These are phyloP conservation scores for Stachybotrys echinatus DNA, from an alignment of 2,329 filamentous ascomycete genomes.

Conservation along the genomic window DNA sequence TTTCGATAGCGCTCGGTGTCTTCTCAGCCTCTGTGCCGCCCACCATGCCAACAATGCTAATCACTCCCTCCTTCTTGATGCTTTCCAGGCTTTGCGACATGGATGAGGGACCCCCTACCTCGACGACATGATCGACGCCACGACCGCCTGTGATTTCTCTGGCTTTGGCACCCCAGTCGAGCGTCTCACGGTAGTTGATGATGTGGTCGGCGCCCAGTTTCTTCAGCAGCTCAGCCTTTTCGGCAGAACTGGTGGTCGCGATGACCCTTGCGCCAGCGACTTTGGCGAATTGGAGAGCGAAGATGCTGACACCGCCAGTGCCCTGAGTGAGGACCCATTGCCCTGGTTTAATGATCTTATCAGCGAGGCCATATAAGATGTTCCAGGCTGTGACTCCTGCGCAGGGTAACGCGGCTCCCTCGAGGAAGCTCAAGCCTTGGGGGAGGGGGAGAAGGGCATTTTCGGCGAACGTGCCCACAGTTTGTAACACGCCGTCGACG, in stretches of 20 bases:
- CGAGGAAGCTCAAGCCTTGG: conserved; percentile 42
- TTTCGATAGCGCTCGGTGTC: conserved; percentile 27
- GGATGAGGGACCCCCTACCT: conserved; percentile 40
- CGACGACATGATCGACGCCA: conserved; percentile 42
- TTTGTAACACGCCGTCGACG: conserved; percentile 62
- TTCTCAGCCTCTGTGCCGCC: conserved; percentile 19
- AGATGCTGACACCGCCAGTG: conserved; percentile 65
- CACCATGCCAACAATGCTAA: conserved; percentile 34
- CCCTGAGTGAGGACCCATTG: conserved; percentile 61
- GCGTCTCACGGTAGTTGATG: conserved; percentile 42
- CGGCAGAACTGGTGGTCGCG: conserved; percentile 39
- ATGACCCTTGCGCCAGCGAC: conserved; percentile 43
- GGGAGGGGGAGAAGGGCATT: conserved; percentile 62
- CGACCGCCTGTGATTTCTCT: conserved; percentile 34
- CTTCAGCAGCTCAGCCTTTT: conserved; percentile 37
- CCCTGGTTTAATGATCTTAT: conserved; percentile 43
- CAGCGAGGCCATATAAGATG: conserved; percentile 52
- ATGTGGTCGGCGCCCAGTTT: conserved; percentile 44
- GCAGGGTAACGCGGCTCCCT: conserved; percentile 54
- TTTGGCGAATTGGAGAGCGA: conserved; percentile 55
- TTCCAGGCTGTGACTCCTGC: conserved; percentile 63
- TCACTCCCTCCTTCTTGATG: conserved; percentile 39
- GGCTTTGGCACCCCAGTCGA: conserved; percentile 39
- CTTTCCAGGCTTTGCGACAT: conserved; percentile 38
- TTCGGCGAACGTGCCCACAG: conserved; percentile 64